Base-by-base conservation (phyloP, 2,329 filamentous ascomycete species). In the Xylaria sp. region DNA sequence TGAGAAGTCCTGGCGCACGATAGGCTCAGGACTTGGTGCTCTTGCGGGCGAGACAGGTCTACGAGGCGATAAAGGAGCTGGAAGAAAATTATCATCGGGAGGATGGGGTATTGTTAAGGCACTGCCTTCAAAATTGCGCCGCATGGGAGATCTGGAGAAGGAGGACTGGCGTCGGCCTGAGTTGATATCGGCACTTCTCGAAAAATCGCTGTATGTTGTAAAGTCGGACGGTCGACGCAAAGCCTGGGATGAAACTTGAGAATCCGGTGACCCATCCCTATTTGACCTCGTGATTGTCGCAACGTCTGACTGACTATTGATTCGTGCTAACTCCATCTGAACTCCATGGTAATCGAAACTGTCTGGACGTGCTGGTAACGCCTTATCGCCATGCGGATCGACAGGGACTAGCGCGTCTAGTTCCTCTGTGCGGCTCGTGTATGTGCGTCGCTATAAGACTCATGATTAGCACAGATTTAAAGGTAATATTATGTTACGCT, bases 341-440 rank as follows among this genome's bases (percentile, higher is more conserved):
- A 80, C 73, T 30, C 78, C 77, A 59, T 77, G 76, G 71, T 85
- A 87, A 58, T 86, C 85, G 71, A 88, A 84, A 76, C 91, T 93
- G 72, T 89, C 89, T 0, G 89, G 89, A 23, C 87, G 82, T 5
- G 85, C 89, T 36, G 95, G 95, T 10, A 98, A 83, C 30, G 91
- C 91, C 78, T 97, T 97, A 59, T 88, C 89, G 61, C 87, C 86
- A 70, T 83, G 72, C 70, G 81, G 73, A 72, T 85, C 76, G 79
- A 85, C 78, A 79, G 89, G 84, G 73, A 89, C 83, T 75, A 96
- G 88, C 71, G 91, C 89, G 74, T 92, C 89, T 46, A 99, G 84
- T 78, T 99, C 96, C 56, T 91, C 90, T 73, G 98, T 97, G 63
- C 96, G 91, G 66, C 91, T 93, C 60, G 91, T 93, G 79, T 99